A percentile compares a stretch with the other conserved stretches of the same genome.
Evolutionary conservation across 176 grass and related monocot genomes (phyloP).

Genomic region (Aegilops umbellulata): DNA sequence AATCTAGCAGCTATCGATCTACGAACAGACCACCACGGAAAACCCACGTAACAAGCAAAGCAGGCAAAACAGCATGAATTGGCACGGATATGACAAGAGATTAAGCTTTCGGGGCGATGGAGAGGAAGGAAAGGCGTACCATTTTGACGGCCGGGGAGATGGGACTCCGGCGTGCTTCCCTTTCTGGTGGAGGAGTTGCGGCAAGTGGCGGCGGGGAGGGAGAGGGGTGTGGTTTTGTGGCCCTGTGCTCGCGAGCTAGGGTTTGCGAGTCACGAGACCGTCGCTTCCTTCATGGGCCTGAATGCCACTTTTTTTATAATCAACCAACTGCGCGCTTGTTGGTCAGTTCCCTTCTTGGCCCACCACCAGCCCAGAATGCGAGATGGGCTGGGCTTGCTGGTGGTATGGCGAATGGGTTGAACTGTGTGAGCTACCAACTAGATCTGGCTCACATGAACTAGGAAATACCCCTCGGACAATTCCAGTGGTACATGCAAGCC

Average conservation of each 20-base stretch:
- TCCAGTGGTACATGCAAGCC: too few species aligned
- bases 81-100: background rate
- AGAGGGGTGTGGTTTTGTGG: conserved; percentile 14
- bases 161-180: conserved; percentile 15
- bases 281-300: background rate
- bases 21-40: background rate
- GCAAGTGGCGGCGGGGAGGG: conserved; percentile 3
- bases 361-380: too few species aligned
- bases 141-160: conserved; percentile 31
- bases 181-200: conserved; percentile 1
- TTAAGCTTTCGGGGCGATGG: background rate
- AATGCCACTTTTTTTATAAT: background rate
- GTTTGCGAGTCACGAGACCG: background rate
- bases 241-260: background rate
- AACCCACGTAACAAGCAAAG: background rate
- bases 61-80: background rate
- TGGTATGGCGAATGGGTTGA: too few species aligned
- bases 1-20: background rate
- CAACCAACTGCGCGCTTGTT: too few species aligned
- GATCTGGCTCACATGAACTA: too few species aligned
- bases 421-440: too few species aligned
- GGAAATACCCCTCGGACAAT: too few species aligned
- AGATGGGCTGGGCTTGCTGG: too few species aligned
- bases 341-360: too few species aligned
- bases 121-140: conserved; percentile 13